Percentiles rank a stretch among this genome's conserved stretches.
Conservation (phyloP, 805 yeast genomes). For the Saturnispora serradocipensis region DNA sequence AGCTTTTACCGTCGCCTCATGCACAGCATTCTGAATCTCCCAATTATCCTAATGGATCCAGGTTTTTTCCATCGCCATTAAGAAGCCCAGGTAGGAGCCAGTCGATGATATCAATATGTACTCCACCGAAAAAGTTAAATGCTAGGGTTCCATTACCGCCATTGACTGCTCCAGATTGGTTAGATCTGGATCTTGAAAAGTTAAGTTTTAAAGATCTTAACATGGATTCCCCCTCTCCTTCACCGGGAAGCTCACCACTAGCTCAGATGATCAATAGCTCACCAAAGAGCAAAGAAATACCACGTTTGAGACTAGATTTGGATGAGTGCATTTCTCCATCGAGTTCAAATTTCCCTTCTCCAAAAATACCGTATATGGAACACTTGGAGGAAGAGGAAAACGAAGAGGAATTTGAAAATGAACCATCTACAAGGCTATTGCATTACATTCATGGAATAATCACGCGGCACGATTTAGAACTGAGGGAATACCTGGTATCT, state of each 20-base stretch:
- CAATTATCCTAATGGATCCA: not conserved
- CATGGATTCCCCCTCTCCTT: constrained; percentile 8
- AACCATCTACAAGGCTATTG: constrained; percentile 7
- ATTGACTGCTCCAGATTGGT: not conserved
- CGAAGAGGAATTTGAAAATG: not conserved
- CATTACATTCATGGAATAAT: constrained; percentile 12
- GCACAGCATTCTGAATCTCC: not conserved
- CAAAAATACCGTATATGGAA: constrained; percentile 5
- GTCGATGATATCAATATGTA: not conserved
- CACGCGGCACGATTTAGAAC: constrained; percentile 9
- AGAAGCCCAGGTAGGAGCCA: not conserved
- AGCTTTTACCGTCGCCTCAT: not conserved
- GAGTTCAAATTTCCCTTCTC: constrained; percentile 11
- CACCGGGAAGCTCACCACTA: constrained; percentile 5
- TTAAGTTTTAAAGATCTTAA: constrained; percentile 8
- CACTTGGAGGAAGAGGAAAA: not conserved
- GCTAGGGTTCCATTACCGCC: not conserved
- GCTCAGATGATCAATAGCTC: not conserved
- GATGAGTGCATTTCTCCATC: constrained; percentile 1
- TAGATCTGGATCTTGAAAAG: constrained; percentile 2
- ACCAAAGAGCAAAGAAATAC: not conserved
- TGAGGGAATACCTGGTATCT: constrained; percentile 8
- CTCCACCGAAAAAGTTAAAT: not conserved
- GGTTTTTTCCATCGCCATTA: constrained; percentile 1
- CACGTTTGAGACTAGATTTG: not conserved